Evolutionary conservation across 1,139 yeast genomes (phyloP).

Genomic region (Saccharomyces hybrid): DNA sequence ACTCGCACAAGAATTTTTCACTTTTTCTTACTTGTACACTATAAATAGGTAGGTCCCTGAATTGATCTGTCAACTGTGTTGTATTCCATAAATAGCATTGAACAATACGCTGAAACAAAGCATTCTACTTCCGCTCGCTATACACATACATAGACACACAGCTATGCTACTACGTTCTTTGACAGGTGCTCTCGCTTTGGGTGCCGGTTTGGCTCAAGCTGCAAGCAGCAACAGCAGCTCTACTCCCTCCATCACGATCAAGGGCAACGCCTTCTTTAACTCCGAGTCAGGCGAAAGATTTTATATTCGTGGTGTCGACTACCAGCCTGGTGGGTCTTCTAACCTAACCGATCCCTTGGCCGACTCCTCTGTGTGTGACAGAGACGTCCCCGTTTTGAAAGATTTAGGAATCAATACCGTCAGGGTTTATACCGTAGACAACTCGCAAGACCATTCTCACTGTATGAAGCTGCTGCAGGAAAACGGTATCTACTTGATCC

Average conservation of each 20-base stretch:
- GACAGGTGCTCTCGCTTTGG: neutral
- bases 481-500: slow-evolving; percentile 84
- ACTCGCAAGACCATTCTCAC: slow-evolving; percentile 72
- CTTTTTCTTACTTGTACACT: neutral
- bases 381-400: slow-evolving; percentile 55
- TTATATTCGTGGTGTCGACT: slow-evolving; percentile 61
- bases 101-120: neutral
- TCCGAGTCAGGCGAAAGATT: slow-evolving; percentile 43
- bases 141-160: neutral
- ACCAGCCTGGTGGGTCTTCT: slow-evolving; percentile 81
- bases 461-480: slow-evolving; percentile 88
- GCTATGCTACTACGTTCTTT: neutral
- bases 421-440: slow-evolving; percentile 81
- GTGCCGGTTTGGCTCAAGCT: slow-evolving; percentile 3
- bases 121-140: neutral
- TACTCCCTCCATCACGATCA: slow-evolving; percentile 45
- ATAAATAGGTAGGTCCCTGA: slow-evolving; percentile 1
- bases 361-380: slow-evolving; percentile 43
- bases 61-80: neutral
- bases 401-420: slow-evolving; percentile 49
- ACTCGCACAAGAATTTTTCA: neutral
- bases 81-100: neutral
- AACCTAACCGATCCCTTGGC: slow-evolving; percentile 56
- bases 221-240: slow-evolving; percentile 22
- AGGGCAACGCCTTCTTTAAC: slow-evolving; percentile 72